A percentile compares a stretch with the other conserved stretches of the same genome.
Conservation (phyloP, 1,139 yeast species). For the Kodamaea derodonti region DNA sequence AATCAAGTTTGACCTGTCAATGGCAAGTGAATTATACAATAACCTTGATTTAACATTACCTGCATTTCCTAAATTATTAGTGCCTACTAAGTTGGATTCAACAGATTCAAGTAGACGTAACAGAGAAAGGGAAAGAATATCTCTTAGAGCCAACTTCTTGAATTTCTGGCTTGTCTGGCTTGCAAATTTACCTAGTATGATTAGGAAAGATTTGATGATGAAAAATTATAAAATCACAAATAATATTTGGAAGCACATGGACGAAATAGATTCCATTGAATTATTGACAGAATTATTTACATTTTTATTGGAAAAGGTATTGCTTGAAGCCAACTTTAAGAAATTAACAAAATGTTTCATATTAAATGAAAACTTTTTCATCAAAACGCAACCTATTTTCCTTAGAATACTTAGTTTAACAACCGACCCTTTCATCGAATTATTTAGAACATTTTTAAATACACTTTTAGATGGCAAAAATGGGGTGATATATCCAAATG, state of each 20-base stretch:
- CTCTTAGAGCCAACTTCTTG: conserved; percentile 57
- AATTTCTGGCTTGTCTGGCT: conserved; percentile 58
- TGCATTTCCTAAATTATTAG: conserved; percentile 57
- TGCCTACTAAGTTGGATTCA: conserved; percentile 48
- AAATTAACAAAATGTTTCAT: conserved; percentile 71
- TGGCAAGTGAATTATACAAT: conserved; percentile 56
- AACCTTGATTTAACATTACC: conserved; percentile 66
- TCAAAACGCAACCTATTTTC: conserved; percentile 54
- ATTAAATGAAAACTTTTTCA: conserved; percentile 73
- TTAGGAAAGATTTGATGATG: conserved; percentile 59
- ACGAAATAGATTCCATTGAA: conserved; percentile 49
- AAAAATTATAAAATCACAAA: conserved; percentile 57
- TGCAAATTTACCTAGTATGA: conserved; percentile 43
- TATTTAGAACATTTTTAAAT: conserved; percentile 48
- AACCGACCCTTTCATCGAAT: conserved; percentile 14
- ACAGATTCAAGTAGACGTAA: conserved; percentile 27
- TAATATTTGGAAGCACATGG: conserved; percentile 61
- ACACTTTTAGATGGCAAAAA: conserved; percentile 45
- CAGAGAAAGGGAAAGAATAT: conserved; percentile 28
- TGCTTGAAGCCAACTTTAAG: conserved; percentile 59
- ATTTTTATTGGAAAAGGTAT: conserved; percentile 47
- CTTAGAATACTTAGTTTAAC: conserved; percentile 24
- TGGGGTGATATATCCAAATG: conserved; percentile 65
- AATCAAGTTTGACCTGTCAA: conserved; percentile 39
- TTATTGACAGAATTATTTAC: conserved; percentile 39